phyloP scores from a whole-genome alignment of 352 stramenopile species.

The Phytopythium montanum region DNA sequence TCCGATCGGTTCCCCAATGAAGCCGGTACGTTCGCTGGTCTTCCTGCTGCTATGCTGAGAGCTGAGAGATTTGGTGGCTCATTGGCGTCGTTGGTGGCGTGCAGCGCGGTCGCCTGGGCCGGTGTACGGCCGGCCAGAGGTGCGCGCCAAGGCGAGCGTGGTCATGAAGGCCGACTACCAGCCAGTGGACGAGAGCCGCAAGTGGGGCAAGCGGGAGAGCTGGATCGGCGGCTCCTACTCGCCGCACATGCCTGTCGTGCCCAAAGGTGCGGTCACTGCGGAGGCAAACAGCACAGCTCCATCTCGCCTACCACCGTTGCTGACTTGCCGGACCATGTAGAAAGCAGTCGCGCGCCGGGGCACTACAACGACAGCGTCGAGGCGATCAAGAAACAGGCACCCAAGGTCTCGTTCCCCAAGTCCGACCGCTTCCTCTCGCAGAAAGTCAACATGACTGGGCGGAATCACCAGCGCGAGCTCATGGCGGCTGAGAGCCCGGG shows the following conservation, averaged over 20 bases:
- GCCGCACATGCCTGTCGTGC: slow-evolving; percentile 49
- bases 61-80: not conserved
- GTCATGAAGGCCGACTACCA: slow-evolving; percentile 74
- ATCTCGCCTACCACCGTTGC: slow-evolving; percentile 5
- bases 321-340: slow-evolving; percentile 14
- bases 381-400: slow-evolving; percentile 50
- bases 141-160: slow-evolving; percentile 52
- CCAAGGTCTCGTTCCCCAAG: slow-evolving; percentile 75
- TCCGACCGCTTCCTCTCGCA: slow-evolving; percentile 78
- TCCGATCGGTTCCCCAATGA: slow-evolving; percentile 75
- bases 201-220: slow-evolving; percentile 77
- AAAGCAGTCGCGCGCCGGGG: slow-evolving; percentile 56
- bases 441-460: slow-evolving; percentile 72
- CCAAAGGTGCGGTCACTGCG: slow-evolving; percentile 34
- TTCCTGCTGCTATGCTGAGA: not conserved
- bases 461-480: slow-evolving; percentile 65
- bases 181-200: slow-evolving; percentile 55
- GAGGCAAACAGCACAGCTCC: not conserved
- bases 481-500: slow-evolving; percentile 74
- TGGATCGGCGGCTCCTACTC: slow-evolving; percentile 71
- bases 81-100: not conserved
- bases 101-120: slow-evolving; percentile 64
- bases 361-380: slow-evolving; percentile 74
- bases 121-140: slow-evolving; percentile 62
- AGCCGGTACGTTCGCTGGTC: slow-evolving; percentile 28